A percentile compares a stretch with the other conserved stretches of the same genome.
Evolutionary conservation across 805 yeast genomes (phyloP).

Genomic region (Nadsonia fulvescens): DNA sequence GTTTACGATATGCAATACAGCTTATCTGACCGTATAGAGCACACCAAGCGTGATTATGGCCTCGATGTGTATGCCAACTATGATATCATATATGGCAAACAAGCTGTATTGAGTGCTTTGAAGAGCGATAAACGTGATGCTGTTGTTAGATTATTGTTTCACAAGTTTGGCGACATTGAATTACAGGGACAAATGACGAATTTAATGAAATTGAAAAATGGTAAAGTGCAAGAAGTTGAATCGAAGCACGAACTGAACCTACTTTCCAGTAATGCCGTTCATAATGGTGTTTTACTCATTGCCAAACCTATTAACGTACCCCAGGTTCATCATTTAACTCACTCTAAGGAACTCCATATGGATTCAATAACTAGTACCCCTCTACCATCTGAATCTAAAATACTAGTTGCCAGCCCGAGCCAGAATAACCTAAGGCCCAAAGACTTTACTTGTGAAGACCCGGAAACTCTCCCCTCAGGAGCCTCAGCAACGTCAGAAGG

Average conservation of each 20-base stretch:
- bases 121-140: slow-evolving; percentile 5
- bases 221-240: slow-evolving; percentile 22
- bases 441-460: slow-evolving; percentile 3
- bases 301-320: slow-evolving; percentile 32
- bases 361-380: too few relatives aligned
- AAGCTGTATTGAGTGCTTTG: slow-evolving; percentile 4
- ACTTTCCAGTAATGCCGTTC: slow-evolving; percentile 51
- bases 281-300: slow-evolving; percentile 63
- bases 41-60: too few relatives aligned
- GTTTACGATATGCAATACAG: too few relatives aligned
- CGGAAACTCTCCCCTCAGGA: slow-evolving; percentile 1
- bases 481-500: slow-evolving; percentile 1
- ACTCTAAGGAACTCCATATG: slow-evolving; percentile 2
- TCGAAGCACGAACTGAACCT: slow-evolving; percentile 33
- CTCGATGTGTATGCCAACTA: too few relatives aligned
- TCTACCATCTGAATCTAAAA: too few relatives aligned
- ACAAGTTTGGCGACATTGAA: not conserved
- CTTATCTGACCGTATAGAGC: too few relatives aligned
- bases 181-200: slow-evolving; percentile 13
- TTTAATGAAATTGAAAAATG: slow-evolving; percentile 30
- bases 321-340: slow-evolving; percentile 18
- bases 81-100: slow-evolving; percentile 5
- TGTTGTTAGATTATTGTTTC: slow-evolving; percentile 2
- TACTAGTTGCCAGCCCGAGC: not conserved
- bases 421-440: not conserved